Conservation (phyloP, 345 rosid species). For the Populus alba region DNA sequence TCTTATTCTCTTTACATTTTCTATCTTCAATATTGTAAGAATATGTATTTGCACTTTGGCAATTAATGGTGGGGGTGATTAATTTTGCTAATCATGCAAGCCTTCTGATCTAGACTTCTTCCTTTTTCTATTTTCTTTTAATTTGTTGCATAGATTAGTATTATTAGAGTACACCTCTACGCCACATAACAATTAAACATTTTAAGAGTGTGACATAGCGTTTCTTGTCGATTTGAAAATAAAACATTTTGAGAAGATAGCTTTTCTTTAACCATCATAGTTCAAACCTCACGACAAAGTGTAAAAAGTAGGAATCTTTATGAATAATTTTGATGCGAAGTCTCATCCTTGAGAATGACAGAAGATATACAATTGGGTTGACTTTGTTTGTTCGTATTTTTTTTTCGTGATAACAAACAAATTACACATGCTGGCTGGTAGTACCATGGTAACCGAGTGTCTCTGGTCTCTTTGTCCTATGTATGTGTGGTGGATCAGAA, state of each 20-base stretch:
- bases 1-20: too few relatives aligned
- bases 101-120: neutral
- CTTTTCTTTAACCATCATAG: too few relatives aligned
- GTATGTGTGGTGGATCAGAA: neutral
- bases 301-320: too few relatives aligned
- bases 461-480: neutral
- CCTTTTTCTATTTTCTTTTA: neutral
- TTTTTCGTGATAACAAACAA: neutral
- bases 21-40: neutral
- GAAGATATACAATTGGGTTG: neutral
- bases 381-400: neutral
- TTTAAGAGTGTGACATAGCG: too few relatives aligned
- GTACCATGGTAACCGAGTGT: neutral
- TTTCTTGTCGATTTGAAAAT: too few relatives aligned
- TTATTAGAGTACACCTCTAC: neutral
- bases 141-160: neutral
- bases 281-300: too few relatives aligned
- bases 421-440: neutral
- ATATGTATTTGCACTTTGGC: neutral
- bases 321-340: too few relatives aligned
- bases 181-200: neutral
- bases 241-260: too few relatives aligned
- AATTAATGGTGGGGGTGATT: neutral
- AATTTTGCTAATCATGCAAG: neutral
- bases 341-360: neutral